Base-by-base conservation (phyloP, 495 filamentous ascomycete genomes). In the Penicillium odoratum region DNA sequence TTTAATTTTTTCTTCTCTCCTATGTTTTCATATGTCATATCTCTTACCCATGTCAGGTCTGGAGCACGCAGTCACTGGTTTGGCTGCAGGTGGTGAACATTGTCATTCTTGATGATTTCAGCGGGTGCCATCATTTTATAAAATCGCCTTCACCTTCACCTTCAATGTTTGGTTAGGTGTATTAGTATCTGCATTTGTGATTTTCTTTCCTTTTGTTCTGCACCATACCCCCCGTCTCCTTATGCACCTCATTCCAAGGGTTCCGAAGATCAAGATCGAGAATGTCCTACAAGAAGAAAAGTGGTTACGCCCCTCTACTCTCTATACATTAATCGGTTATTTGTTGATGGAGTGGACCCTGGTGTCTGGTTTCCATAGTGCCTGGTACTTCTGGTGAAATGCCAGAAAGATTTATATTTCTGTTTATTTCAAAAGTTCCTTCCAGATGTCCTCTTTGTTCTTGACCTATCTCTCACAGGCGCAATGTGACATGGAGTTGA, bases 31-130 rank as follows among this genome's bases (percentile, higher is more conserved):
- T 36, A 26, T 46, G 15, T 46, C 26, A 26, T 53, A 30, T 46
- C n/a, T 36, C 28, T 55, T 55, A n/a, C 26, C 9, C 21, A 34
- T 55, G 7, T 45, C 16, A 47, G 21, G n/a, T 47, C 13, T 47
- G 30, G 21, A 40, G 15, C 28, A 55, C 47, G 45, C 58, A 48
- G 66, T 61, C 64, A 62, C 66, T 60, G 66, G 66, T 47, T 38
- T 68, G 65, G 33, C 59, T 47, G 59, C 38, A 40, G 33, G n/a
- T 46, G 42, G 52, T 31, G 16, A 45, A 29, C 47, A 15, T 53
- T 38, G 13, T 51, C 48, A 34, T 36, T 51, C 38, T 51, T n/a
- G 36, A 34, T 9, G 7, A 36, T 43, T 53, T 16, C 36, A 42
- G 36, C 51, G 51, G 51, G 21, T 26, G 36, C 18, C 51, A 30